Conservation (phyloP, 208 protist species). For the Hexamita inflata region DNA sequence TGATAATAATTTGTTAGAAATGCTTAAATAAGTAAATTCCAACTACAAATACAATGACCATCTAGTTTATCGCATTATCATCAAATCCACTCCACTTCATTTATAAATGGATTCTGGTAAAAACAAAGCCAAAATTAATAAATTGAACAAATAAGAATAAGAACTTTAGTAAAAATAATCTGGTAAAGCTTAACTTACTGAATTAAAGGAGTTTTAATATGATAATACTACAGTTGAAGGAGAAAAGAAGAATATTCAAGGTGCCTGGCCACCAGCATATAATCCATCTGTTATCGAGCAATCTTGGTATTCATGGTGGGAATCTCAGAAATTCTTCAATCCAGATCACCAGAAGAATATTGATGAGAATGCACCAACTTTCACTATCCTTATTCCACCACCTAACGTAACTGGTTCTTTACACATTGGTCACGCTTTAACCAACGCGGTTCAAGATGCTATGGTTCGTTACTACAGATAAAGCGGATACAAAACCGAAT, state of each 20-base stretch:
- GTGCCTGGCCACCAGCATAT: constrained; percentile 50
- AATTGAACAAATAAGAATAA: not conserved
- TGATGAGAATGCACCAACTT: constrained; percentile 43
- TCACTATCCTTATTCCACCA: constrained; percentile 89
- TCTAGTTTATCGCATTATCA: no score
- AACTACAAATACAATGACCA: no score
- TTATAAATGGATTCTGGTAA: no score
- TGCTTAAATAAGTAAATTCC: no score
- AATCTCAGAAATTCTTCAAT: constrained; percentile 79
- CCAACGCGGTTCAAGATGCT: constrained; percentile 36
- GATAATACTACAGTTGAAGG: constrained; percentile 21
- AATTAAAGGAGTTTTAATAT: constrained; percentile 1
- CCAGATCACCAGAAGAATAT: constrained; percentile 20
- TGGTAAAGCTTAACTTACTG: not conserved
- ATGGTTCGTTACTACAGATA: constrained; percentile 31
- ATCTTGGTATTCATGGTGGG: constrained; percentile 91
- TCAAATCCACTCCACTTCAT: no score
- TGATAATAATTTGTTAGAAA: no score
- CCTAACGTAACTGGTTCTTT: constrained; percentile 98
- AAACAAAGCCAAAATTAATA: not conserved
- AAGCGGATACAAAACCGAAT: constrained; percentile 79
- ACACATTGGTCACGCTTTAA: constrained; percentile 97
- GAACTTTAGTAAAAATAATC: not conserved
- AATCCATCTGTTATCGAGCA: constrained; percentile 74
- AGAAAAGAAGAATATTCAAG: constrained; percentile 32